Evolutionary conservation across 2,329 filamentous ascomycete species (phyloP), one percentile per base, ranked within the genome.

Genomic region (Penicillium sp.): DNA sequence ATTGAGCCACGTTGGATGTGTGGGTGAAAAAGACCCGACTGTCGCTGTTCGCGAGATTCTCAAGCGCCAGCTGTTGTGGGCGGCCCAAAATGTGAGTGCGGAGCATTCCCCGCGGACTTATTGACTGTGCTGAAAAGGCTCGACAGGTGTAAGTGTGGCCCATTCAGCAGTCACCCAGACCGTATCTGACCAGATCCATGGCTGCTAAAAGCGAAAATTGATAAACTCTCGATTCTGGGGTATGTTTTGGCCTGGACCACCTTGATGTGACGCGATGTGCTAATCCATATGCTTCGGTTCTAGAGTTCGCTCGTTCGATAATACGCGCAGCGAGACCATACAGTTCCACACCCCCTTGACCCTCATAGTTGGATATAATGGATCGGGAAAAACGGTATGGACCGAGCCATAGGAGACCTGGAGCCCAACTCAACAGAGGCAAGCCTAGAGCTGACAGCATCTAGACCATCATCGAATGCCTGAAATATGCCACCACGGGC

Each of bases 401-500:
- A 58, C n/a, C n/a, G 17, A 37, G n/a, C 29, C 33, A 15, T 32
- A 7, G 24, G 5, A 20, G 18, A 18, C n/a, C 32, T 10, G 5
- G 20, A 24, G n/a, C 12, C 17, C 8, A 17, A 8, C 12, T 21
- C 7, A 23, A 26, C 20, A 15, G 27, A 32, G n/a, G 33, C 27
- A 29, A 37, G 10, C 39, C 13, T 13, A 3, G 23, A 42, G 32
- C 54, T 61, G 17, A 62, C 53, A 32, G 3, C 21, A 37, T 17
- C 10, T 51, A 83, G 78, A 97, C 94, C 51, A 96, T 99, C 68
- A 99, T 99, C 74, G 94, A 99, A 74, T 96, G 91, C 70, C 88
- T 99, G 67, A 97, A 97, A 70, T 99, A 97, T 85, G 92, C 90
- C 46, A 97, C 95, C 15, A 97, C 92, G 7, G 95, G 94, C 50